Conservation (phyloP, 2,329 filamentous ascomycete genomes). For the Aspergillus tubingensis region DNA sequence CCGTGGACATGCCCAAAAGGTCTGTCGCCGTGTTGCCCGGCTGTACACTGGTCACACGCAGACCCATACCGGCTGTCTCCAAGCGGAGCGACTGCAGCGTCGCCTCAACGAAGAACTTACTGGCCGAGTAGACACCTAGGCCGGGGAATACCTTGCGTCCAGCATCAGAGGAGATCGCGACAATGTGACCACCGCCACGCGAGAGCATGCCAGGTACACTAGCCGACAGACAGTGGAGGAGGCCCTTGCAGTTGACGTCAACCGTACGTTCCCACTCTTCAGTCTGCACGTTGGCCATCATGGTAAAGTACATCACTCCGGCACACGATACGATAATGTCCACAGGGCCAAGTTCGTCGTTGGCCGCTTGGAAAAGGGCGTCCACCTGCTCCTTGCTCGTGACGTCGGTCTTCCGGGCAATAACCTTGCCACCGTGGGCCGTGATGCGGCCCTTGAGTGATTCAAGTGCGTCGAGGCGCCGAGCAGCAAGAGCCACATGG, state of each 20-base stretch:
- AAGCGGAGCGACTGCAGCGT: conserved; percentile 73
- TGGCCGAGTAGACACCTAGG: conserved; percentile 77
- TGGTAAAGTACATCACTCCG: conserved; percentile 85
- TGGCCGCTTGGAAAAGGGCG: conserved; percentile 61
- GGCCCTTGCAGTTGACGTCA: conserved; percentile 83
- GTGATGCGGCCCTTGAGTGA: conserved; percentile 63
- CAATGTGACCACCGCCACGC: conserved; percentile 70
- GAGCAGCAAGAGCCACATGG: conserved; percentile 70
- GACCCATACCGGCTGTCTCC: conserved; percentile 72
- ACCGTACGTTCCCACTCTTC: conserved; percentile 82
- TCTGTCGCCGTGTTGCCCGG: conserved; percentile 77
- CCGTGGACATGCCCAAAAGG: conserved; percentile 72
- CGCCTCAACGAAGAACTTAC: conserved; percentile 83
- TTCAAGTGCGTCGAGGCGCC: conserved; percentile 69
- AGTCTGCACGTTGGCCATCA: conserved; percentile 75
- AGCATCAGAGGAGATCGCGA: conserved; percentile 80
- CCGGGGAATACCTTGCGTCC: conserved; percentile 81
- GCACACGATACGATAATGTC: conserved; percentile 80
- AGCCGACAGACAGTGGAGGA: conserved; percentile 70
- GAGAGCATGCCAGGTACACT: conserved; percentile 71
- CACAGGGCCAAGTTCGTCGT: conserved; percentile 66
- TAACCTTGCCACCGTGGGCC: conserved; percentile 62
- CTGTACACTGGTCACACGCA: conserved; percentile 74
- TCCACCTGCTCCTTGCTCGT: conserved; percentile 68
- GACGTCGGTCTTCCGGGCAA: conserved; percentile 72